phyloP scores from a whole-genome alignment of 208 protist genomes.

The Eutreptiella sp. region DNA sequence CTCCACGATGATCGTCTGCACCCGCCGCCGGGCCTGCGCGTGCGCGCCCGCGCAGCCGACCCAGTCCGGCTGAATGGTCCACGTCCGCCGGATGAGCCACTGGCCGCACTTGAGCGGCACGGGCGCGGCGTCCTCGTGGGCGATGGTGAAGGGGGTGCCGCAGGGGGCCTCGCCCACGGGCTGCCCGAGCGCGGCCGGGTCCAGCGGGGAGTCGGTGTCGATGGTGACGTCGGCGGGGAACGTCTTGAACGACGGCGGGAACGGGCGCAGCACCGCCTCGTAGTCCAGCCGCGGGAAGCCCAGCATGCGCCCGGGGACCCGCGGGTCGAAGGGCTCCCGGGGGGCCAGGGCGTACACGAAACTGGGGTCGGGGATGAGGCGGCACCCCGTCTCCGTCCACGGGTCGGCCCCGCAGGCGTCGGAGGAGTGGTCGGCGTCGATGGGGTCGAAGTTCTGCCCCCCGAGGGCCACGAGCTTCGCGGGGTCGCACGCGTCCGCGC shows the following conservation, averaged over 20 bases:
- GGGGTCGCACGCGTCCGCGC: conserved; percentile 3
- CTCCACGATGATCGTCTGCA: conserved; percentile 1
- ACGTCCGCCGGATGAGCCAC: conserved; percentile 1
- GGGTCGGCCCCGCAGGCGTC: background rate
- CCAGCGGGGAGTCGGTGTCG: conserved; percentile 2
- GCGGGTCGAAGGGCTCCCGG: too few relatives aligned
- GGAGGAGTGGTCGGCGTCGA: background rate
- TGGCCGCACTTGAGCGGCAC: background rate
- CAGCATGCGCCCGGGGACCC: too few relatives aligned
- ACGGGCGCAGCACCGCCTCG: too few relatives aligned
- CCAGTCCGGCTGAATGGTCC: conserved; percentile 6
- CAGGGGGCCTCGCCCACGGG: conserved; percentile 2
- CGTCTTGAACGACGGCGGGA: background rate
- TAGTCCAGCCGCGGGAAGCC: too few relatives aligned
- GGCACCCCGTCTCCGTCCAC: background rate
- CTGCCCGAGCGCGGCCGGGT: background rate
- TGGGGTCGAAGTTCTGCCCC: too few relatives aligned
- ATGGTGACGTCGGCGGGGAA: conserved; percentile 13
- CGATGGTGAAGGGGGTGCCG: conserved; percentile 6
- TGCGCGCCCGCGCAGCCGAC: background rate
- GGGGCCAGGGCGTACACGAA: background rate
- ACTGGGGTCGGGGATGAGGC: conserved; percentile 1
- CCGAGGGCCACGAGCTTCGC: too few relatives aligned
- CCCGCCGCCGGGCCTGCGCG: background rate
- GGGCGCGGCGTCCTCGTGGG: background rate